phyloP scores from a whole-genome alignment of 1,284 basidiomycete genomes.

The Ustilago hordei region DNA sequence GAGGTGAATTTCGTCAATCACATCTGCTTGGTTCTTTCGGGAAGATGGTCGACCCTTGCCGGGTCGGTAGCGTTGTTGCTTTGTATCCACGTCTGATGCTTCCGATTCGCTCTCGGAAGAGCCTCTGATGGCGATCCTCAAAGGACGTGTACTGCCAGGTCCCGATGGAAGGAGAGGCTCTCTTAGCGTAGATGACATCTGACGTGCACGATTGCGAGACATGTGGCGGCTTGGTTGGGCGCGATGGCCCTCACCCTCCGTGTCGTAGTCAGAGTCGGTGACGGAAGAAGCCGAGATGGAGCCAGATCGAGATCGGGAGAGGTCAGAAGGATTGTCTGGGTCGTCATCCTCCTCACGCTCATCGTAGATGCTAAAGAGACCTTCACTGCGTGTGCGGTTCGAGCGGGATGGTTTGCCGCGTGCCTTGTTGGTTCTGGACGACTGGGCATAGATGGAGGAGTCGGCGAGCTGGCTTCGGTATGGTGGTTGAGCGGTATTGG shows the following conservation, averaged over 20 bases:
- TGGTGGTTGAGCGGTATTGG: conserved; percentile 5
- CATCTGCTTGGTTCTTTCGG: conserved; percentile 16
- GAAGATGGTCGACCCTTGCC: not conserved
- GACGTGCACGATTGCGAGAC: conserved; percentile 49
- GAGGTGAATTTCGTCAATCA: conserved; percentile 38
- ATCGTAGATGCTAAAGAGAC: conserved; percentile 47
- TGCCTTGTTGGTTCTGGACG: conserved; percentile 19
- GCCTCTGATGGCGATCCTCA: conserved; percentile 18
- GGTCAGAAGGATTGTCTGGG: conserved; percentile 32
- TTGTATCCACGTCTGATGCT: conserved; percentile 21
- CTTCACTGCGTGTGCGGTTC: conserved; percentile 18
- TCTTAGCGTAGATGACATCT: conserved; percentile 46
- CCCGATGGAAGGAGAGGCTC: conserved; percentile 49
- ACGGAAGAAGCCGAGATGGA: conserved; percentile 50
- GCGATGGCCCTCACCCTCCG: conserved; percentile 37
- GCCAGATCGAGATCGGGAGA: conserved; percentile 40
- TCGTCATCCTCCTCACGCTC: conserved; percentile 31
- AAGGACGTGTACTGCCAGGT: conserved; percentile 23
- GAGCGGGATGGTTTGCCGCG: conserved; percentile 16
- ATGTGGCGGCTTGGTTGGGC: conserved; percentile 22
- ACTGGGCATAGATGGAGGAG: conserved; percentile 32
- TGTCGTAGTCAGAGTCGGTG: conserved; percentile 47
- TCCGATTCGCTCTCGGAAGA: conserved; percentile 30
- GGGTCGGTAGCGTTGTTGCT: conserved; percentile 15
- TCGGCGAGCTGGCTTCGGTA: conserved; percentile 21